A percentile compares a stretch with the other conserved stretches of the same genome.
phyloP scores from a whole-genome alignment of 352 stramenopile species.

The Globisporangium iwayamae region DNA sequence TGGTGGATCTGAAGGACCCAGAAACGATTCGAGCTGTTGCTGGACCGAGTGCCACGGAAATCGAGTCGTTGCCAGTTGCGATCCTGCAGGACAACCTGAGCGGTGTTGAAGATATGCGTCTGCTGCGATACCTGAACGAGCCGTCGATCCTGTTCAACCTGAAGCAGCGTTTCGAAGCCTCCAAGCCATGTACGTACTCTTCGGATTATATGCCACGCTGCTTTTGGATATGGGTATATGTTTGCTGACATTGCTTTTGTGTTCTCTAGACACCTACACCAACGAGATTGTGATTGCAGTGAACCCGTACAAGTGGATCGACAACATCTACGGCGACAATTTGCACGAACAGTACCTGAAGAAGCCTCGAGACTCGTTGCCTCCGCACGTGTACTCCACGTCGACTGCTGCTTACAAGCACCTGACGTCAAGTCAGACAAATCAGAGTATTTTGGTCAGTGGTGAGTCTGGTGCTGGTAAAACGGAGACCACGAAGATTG shows the following conservation, averaged over 20 bases:
- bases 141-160: conserved; percentile 93
- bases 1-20: conserved; percentile 80
- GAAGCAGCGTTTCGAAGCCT: conserved; percentile 86
- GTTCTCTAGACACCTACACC: conserved; percentile 89
- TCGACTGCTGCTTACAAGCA: conserved; percentile 86
- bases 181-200: conserved; percentile 80
- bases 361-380: conserved; percentile 59
- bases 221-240: not conserved
- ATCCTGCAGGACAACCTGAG: conserved; percentile 76
- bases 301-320: conserved; percentile 96
- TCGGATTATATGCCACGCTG: not conserved
- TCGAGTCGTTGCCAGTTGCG: conserved; percentile 80
- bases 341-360: conserved; percentile 80
- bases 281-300: conserved; percentile 98
- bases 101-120: conserved; percentile 84
- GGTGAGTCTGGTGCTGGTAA: conserved; percentile 90
- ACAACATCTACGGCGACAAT: conserved; percentile 88
- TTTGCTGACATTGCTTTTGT: conserved; percentile 4
- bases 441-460: conserved; percentile 87
- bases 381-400: conserved; percentile 84
- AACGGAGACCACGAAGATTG: conserved; percentile 97
- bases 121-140: conserved; percentile 90
- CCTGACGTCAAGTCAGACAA: conserved; percentile 70
- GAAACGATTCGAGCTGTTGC: conserved; percentile 82
- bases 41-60: conserved; percentile 66